Evolutionary conservation across 495 filamentous ascomycete genomes (phyloP), one percentile per base, ranked within the genome.

Genomic region (Podospora conica): DNA sequence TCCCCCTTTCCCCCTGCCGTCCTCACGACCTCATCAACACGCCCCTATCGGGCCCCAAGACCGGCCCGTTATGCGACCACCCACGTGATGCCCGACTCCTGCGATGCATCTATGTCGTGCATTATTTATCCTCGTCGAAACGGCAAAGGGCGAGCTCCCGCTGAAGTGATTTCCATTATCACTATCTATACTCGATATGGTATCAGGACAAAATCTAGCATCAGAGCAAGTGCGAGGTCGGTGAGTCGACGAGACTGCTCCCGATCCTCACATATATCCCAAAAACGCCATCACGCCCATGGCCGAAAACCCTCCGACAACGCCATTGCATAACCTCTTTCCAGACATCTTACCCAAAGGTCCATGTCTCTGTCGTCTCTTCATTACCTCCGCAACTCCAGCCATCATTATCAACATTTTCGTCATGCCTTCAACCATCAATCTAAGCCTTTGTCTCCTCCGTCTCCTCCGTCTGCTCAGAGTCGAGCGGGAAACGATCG

Each of bases 401-500:
- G 22, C 11, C 20, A 27, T 21, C 55, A 57, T 57, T 24, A 24
- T 31, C 33, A 53, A n/a, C 3, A 53, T 8, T 31, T 40, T 23
- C n/a, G 25, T 53, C 40, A 1, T 2, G 40, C 1, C 15, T n/a
- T 18, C 40, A n/a, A 48, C 40, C 18, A 7, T 6, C 40, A n/a
- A 8, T 3, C 4, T 40, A 40, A 15, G 40, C 15, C 40, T 2
- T 18, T n/a, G 40, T 48, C 40, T 48, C n/a, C n/a, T n/a, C n/a
- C n/a, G n/a, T n/a, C n/a, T n/a, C n/a, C n/a, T n/a, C 40, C 7
- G 15, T 48, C 1, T 48, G 40, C 7, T 48, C 70, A 8, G 59
- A 55, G 60, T 89, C 87, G 56, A 86, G 29, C 1, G 84, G 75
- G 65, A 86, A 90, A 24, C 87, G 79, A 60, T 81, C 81, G 66